Evolutionary conservation across 148 eudicot genomes (phyloP), one percentile per base, ranked within the genome.

Genomic region (Bassia scoparia): DNA sequence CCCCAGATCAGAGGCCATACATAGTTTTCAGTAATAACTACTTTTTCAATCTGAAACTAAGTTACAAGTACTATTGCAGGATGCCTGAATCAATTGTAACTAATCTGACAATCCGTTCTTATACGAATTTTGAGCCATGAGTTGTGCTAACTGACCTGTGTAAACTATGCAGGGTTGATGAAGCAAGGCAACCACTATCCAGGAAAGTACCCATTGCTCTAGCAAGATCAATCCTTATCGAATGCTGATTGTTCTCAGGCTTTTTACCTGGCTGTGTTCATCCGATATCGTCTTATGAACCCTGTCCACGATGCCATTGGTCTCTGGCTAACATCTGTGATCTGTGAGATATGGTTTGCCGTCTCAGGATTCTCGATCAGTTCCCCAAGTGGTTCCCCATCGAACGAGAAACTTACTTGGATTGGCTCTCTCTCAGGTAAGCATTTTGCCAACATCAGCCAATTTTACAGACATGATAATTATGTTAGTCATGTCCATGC

Each of bases 371-470:
- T 50, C 97, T 95, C 44, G 99, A 95, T 88, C 99, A 95, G 84
- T 95, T 95, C 73, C 98, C 99, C 50, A 95, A 95, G 78, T 95
- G 99, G 99, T 92, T 78, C 80, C 99, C 99, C 30, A 95, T 95
- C 64, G 94, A 91, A 68, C 90, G 99, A 14, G 99, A 95, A 84
- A 95, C 99, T 7, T 95, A 95, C 69, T 90, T 95, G 74, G 99
- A 95, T 75, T 97, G 99, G 71, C 99, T 95, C 54, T 95, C 99
- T 79, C 85, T 95, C 84, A 95, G 99, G 98, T 95, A 70, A 50
- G 50, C 41, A 64, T 2, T 54, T 66, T 56, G 64, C 56, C 33
- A 23, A 66, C 20, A 54, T 14, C 53, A 34, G 16, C 46, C 33
- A 33, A 21, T 30, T 33, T 33, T 61, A 23, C 41, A 21, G 24